These are phyloP conservation scores for Malus hybrid DNA, from an alignment of 331 rosid genomes.

Conservation along the genomic window DNA sequence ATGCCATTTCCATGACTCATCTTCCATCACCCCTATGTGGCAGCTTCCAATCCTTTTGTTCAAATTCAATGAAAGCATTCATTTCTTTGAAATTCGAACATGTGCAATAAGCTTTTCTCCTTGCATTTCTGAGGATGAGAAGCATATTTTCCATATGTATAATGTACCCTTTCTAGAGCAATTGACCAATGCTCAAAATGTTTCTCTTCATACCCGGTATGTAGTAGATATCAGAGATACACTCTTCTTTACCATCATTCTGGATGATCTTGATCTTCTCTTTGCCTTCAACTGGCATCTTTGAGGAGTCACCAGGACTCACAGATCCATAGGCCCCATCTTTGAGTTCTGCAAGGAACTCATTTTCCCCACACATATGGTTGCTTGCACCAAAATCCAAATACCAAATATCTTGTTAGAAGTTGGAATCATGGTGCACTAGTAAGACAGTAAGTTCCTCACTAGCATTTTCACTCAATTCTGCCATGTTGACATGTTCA, in stretches of 20 bases:
- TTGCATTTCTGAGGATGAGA: not conserved
- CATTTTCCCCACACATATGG: too few relatives aligned
- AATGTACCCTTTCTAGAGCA: not conserved
- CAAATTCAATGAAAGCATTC: not conserved
- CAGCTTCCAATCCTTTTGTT: not conserved
- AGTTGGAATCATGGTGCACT: too few relatives aligned
- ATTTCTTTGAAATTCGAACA: not conserved
- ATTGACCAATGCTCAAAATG: not conserved
- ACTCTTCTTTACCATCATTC: not conserved
- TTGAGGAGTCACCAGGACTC: not conserved
- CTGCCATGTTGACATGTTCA: too few relatives aligned
- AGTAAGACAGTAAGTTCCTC: too few relatives aligned
- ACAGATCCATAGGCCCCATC: too few relatives aligned
- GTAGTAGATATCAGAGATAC: not conserved
- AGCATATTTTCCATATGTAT: not conserved
- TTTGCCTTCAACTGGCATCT: not conserved
- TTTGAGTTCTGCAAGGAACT: too few relatives aligned
- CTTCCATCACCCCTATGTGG: not conserved
- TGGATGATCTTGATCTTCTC: not conserved
- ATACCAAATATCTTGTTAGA: too few relatives aligned
- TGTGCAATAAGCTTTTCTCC: not conserved
- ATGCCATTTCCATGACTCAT: not conserved
- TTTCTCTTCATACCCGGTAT: not conserved
- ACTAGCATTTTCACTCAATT: too few relatives aligned
- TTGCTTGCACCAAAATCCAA: too few relatives aligned